Conservation (phyloP, 208 protist genomes). For the Leishmania major region DNA sequence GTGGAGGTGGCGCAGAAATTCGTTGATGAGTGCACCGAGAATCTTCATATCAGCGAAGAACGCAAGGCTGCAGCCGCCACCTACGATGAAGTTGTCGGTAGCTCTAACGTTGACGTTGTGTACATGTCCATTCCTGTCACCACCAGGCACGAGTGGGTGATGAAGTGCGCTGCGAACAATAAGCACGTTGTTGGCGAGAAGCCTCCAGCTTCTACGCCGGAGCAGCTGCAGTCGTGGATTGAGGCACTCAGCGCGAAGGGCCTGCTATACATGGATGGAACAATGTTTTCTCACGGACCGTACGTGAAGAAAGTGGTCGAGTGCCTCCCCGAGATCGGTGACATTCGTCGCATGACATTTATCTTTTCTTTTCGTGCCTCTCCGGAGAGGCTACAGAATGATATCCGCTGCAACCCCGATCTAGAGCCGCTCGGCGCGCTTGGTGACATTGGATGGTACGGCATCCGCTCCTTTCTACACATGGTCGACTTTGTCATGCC, state of each 20-base stretch:
- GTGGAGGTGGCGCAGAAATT: constrained; percentile 17
- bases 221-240: constrained; percentile 57
- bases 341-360: constrained; percentile 39
- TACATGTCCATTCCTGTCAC: constrained; percentile 53
- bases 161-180: constrained; percentile 44
- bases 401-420: constrained; percentile 48
- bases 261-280: constrained; percentile 74
- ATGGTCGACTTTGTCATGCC: constrained; percentile 52
- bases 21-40: constrained; percentile 26
- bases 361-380: constrained; percentile 34
- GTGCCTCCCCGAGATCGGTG: constrained; percentile 23
- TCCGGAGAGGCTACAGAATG: constrained; percentile 23
- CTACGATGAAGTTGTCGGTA: constrained; percentile 27
- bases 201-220: constrained; percentile 28
- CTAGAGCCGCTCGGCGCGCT: constrained; percentile 60
- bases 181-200: constrained; percentile 76
- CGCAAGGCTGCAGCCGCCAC: constrained; percentile 24
- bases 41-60: constrained; percentile 32
- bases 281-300: constrained; percentile 57
- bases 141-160: constrained; percentile 44
- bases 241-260: constrained; percentile 40
- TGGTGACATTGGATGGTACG: constrained; percentile 73
- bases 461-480: constrained; percentile 54
- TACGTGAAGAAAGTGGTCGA: constrained; percentile 33
- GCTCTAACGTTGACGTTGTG: constrained; percentile 38